Evolutionary conservation across 805 yeast genomes (phyloP), one percentile per base, ranked within the genome.

Genomic region (Metschnikowia peoriensis): DNA sequence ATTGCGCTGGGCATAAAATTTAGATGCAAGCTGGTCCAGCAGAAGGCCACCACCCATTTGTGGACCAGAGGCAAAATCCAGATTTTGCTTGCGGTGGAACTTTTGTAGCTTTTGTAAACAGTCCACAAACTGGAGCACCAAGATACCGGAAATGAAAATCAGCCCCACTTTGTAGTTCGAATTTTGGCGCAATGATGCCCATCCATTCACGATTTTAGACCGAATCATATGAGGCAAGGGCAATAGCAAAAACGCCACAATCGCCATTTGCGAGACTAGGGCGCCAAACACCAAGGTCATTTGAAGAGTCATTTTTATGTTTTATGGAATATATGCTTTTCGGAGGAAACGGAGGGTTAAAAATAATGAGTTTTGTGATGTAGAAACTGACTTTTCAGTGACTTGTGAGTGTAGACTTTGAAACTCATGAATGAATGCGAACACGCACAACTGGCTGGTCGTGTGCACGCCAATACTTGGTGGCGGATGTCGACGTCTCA

Each of bases 1-100:
- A 58, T 84, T 84, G 63, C 89, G 73, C 65, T 84, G 88, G 39
- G 84, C 76, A 59, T 82, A 84, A 52, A 85, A 83, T 54, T 83
- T 80, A 44, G 81, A 71, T 6, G 86, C 88, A 57, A 82, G 66
- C 54, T 75, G 79, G 22, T 84, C 86, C 38, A 73, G 67, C 41
- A 77, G 72, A 44, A 78, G 69, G 15, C 47, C 54, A 6, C 44
- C 50, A 6, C 52, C 53, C 49, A 49, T 38, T 4, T 47, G 59
- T 35, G 50, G 51, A 14, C 46, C 54, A 12, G 28, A 47, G 22
- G 51, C 49, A 42, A 47, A 67, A 52, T 64, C 63, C 6, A 72
- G 67, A 45, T 60, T 63, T 29, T 54, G 62, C 9, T 55, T 29
- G 39, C 51, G 56, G 27, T 55, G 53, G 51, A 55, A 65, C 50